Base-by-base conservation (phyloP, 345 rosid genomes). In the Lagerstroemia speciosa region DNA sequence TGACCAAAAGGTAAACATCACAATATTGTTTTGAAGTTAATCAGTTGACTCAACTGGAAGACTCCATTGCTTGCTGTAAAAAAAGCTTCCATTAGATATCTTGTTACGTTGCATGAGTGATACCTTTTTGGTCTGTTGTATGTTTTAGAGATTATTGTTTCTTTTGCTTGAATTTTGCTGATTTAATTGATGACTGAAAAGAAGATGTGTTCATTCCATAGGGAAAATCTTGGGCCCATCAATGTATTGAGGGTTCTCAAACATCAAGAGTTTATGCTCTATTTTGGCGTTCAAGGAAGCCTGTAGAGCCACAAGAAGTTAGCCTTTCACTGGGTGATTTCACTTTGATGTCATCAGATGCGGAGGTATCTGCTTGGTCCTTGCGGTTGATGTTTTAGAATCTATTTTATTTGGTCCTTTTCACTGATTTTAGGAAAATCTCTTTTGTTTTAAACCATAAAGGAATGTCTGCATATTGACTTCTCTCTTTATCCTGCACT, bases 251-350 rank as follows among this genome's bases (percentile, higher is more conserved):
- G 72, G 80, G 73, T 62, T 65, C 67, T 60, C 73, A 74, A 68
- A 53, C 72, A 34, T 69, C 69, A 38, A 78, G 70, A 65, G 76
- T 86, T 50, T 77, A 73, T 37, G 97, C 98, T 1, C 38, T 90
- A 61, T 93, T 93, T 68, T 90, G 98, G 97, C 84, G 82, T 46
- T 74, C 97, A 3, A 89, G 76, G 76, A 89, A 84, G 63, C 71
- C 90, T 48, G 77, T 67, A 43, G 75, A 85, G 80, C 77, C 74
- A 29, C 76, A 71, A 67, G 83, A 81, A 41, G 68, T 82, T 52
- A 86, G 83, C 72, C 71, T 80, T 67, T 84, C 89, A 5, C 72
- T 81, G 14, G 78, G 81, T n/a, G 76, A 80, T 75, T 86, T 78
- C 64, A 66, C 84, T 73, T 69, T 93, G 81, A 80, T 73, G 68